Evolutionary conservation across 1,284 basidiomycete species (phyloP), one percentile per base, ranked within the genome.

Genomic region (Irpex sp.): DNA sequence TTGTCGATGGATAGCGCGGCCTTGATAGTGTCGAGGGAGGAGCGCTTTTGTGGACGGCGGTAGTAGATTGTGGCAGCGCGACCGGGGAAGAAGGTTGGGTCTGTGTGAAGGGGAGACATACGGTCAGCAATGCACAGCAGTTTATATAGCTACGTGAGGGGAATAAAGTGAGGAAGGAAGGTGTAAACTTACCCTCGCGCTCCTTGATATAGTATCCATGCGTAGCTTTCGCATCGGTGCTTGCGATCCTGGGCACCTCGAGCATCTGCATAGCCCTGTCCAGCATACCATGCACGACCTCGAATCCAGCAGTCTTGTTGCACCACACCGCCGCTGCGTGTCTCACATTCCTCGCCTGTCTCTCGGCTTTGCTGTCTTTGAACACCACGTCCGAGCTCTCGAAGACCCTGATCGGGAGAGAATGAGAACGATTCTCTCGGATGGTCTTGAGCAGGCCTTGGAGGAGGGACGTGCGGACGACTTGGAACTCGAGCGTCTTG

Each of bases 401-500:
- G 79, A 99, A 99, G 70, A 99, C 90, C 75, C 93, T 94, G 81
- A 99, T 90, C 0, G 98, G 98, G 24, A 99, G 88, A 1, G 98
- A 84, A 75, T 99, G 96, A 74, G 96, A 96, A 69, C 96, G 92
- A 86, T 99, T 99, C 85, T 99, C 98, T 72, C 98, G 93, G 59
- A 99, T 88, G 42, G 97, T 98, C 86, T 99, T 99, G 78, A 99
- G 91, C 45, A 99, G 90, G 67, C 98, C 98, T 13, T 98, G 97
- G 7, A 99, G 85, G 66, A 99, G 90, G 18, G 97, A 96, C 0
- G 98, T 99, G 72, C 98, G 93, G 67, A 99, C 97, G 73, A 99
- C 95, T 84, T 99, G 98, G 85, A 98, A 99, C 83, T 99, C 98
- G 74, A 97, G 89, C 56, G 98, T 97, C 84, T 99, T 99, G 1